Evolutionary conservation across 2,329 filamentous ascomycete genomes (phyloP).

Genomic region (Fusarium anguioides): DNA sequence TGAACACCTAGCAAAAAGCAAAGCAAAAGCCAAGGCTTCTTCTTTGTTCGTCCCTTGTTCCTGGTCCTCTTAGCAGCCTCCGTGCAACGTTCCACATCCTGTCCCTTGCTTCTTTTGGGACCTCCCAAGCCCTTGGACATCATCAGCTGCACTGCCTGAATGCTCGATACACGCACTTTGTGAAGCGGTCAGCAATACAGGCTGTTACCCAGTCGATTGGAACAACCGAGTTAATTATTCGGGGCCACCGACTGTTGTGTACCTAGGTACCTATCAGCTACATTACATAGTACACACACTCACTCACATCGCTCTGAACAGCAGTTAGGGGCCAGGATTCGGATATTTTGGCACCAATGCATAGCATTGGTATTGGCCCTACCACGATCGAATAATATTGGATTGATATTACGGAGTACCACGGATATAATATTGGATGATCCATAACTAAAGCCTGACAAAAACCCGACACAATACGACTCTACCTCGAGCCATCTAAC

Average conservation of each 20-base stretch:
- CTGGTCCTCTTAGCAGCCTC: constrained; percentile 10
- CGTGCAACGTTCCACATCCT: constrained; percentile 30
- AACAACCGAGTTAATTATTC: constrained; percentile 16
- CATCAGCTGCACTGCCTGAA: constrained; percentile 17
- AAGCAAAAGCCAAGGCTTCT: constrained; percentile 6
- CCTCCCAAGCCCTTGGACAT: constrained; percentile 22
- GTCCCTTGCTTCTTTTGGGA: constrained; percentile 36
- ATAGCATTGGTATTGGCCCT: constrained; percentile 23
- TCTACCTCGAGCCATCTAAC: neutral
- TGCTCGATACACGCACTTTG: constrained; percentile 5
- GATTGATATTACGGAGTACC: constrained; percentile 9
- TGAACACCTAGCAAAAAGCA: constrained; percentile 15
- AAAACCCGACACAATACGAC: constrained; percentile 34
- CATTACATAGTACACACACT: no score
- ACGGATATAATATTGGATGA: constrained; percentile 8
- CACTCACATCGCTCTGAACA: constrained; percentile 16
- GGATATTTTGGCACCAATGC: constrained; percentile 31
- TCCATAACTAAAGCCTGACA: constrained; percentile 29
- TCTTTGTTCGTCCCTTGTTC: constrained; percentile 37
- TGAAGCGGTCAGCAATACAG: constrained; percentile 32
- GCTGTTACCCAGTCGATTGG: constrained; percentile 34
- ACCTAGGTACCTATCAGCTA: no score
- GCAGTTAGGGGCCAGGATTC: constrained; percentile 19
- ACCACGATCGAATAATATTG: constrained; percentile 25
- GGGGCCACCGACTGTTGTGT: constrained; percentile 35